Evolutionary conservation across 768 basidiomycete genomes (phyloP), one percentile per base, ranked within the genome.

Genomic region (Piloderma croceum): DNA sequence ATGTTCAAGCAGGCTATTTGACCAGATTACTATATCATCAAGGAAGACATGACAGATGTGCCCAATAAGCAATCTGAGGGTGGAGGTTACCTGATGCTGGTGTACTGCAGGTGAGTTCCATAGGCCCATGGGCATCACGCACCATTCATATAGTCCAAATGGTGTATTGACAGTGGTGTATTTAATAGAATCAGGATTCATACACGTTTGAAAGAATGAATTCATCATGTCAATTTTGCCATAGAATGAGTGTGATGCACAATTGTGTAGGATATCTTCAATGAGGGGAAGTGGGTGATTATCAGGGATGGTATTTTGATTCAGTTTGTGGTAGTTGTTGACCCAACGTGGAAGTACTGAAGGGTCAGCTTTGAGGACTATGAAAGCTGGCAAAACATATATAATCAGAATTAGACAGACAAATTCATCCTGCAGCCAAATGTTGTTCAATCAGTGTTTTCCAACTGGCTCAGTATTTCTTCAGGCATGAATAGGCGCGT

Each of bases 391-490:
- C n/a, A n/a, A n/a, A n/a, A n/a, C n/a, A n/a, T n/a, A n/a, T n/a
- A n/a, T n/a, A n/a, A n/a, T n/a, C n/a, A n/a, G 57, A 63, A 0
- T 46, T 46, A 0, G 61, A 69, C 0, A 55, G 60, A 0, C 48
- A 41, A 0, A 71, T 55, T 0, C 51, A 38, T 0, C 68, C 66
- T 2, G 61, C 55, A 0, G 47, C 52, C 0, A 70, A 34, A 38
- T 67, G 64, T 17, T 62, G 43, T 0, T 67, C 37, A 0, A 73
- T 49, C 0, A 71, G 45, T 0, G 27, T 57, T 3, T 57, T 22
- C 62, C 67, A 71, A 0, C 58, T 57, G 0, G 61, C 61, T 0
- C 41, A 36, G 21, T 62, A 70, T 31, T 67, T 61, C 4, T 53
- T 45, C 0, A 63, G 62, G 32, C 59, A 65, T 2, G 59, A 41